Evolutionary conservation across 2,329 filamentous ascomycete genomes (phyloP).

Genomic region (Gaeumannomyces sp.): DNA sequence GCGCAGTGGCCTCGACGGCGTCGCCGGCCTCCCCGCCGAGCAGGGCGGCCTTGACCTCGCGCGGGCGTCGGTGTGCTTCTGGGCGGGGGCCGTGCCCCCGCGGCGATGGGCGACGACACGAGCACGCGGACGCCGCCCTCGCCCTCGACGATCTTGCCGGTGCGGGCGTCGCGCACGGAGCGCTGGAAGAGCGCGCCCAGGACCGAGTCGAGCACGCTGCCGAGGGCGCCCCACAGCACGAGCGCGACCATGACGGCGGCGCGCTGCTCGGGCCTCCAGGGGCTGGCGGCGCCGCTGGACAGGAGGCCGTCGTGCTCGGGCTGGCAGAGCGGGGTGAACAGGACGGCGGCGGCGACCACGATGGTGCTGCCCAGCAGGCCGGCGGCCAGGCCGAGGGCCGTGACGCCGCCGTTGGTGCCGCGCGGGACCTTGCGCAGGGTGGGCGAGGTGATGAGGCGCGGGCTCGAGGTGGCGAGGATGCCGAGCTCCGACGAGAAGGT

Average conservation of each 20-base stretch:
- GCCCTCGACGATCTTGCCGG: conserved; percentile 85
- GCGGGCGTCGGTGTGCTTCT: conserved; percentile 25
- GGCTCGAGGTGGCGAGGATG: conserved; percentile 70
- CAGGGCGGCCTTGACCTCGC: conserved; percentile 34
- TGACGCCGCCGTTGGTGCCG: conserved; percentile 93
- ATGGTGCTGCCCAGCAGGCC: conserved; percentile 70
- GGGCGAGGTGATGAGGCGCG: conserved; percentile 79
- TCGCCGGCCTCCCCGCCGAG: conserved; percentile 35
- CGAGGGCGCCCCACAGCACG: conserved; percentile 67
- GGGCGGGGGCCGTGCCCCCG: conserved; percentile 19
- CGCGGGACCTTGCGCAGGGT: conserved; percentile 72
- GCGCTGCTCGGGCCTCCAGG: conserved; percentile 44
- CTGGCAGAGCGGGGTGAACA: conserved; percentile 64
- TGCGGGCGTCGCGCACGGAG: conserved; percentile 76
- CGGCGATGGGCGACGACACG: conserved; percentile 29
- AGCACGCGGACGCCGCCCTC: conserved; percentile 60
- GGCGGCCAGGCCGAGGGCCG: conserved; percentile 63
- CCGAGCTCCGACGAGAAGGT: conserved; percentile 95
- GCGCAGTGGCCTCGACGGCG: conserved; percentile 22
- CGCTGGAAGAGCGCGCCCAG: conserved; percentile 80
- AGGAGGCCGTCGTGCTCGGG: conserved; percentile 24
- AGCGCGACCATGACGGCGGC: conserved; percentile 48
- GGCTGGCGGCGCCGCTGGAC: conserved; percentile 19
- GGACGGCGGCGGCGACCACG: conserved; percentile 56
- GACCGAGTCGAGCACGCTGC: conserved; percentile 81